Base-by-base conservation (phyloP, 164 flowering plant species). In the Tinospora cordifolia region DNA sequence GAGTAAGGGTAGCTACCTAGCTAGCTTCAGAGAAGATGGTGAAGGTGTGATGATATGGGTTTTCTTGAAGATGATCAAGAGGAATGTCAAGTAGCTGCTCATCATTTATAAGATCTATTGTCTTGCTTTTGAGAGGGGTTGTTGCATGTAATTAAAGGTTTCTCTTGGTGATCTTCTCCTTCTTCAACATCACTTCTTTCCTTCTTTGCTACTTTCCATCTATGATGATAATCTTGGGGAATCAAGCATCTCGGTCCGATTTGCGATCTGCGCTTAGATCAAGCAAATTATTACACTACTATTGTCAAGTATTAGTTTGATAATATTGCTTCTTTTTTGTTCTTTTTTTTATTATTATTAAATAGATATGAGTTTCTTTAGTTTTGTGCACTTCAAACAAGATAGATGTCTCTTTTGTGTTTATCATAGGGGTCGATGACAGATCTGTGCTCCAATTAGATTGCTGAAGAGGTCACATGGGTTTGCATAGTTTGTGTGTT, bases 181-280 rank as follows among this genome's bases (percentile, higher is more conserved):
- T 8, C 65, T 19, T 49, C 62, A 47, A 38, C 27, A n/a, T 54
- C 60, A 21, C 21, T 54, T 21, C 24, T 21, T 54, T 21, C 24
- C 26, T 60, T 26, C 58, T n/a, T n/a, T n/a, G n/a, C n/a, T n/a
- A n/a, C 41, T 49, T 21, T 63, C 51, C 27, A 41, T 74, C 69
- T 70, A 30, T 30, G 36, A 30, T 30, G 36, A 30, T 30, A 30
- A 30, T 71, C 63, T 64, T 57, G 77, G 77, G 77, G 77, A 75
- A 75, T 75, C 74, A 75, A 75, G 77, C 77, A 25, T 68, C 66
- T 54, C 59, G 75, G 72, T 76, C 75, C 75, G 75, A 77, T 76
- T 39, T 30, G 36, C 4, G 36, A 24, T 67, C 77, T 72, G 77
- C 71, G 36, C 36, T 4, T 69, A 70, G 70, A 77, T 77, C 80